These are phyloP conservation scores for Neolecta irregularis DNA, from an alignment of 1,139 yeast genomes.

Conservation along the genomic window DNA sequence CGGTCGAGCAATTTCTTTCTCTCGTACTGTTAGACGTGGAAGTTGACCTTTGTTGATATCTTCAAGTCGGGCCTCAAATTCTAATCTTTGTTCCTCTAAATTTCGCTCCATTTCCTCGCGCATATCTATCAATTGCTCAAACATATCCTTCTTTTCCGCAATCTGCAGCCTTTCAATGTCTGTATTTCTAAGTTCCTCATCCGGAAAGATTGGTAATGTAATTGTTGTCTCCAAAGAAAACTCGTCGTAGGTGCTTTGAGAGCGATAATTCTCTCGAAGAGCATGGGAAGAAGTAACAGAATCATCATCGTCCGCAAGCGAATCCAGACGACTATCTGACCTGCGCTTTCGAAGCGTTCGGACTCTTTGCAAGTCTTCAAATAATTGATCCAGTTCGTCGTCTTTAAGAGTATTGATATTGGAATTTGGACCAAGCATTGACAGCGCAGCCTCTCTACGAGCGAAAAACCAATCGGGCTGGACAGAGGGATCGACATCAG, in stretches of 20 bases:
- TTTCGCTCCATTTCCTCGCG: background rate
- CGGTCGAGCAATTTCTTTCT: constrained; percentile 1
- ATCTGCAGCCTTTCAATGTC: no score
- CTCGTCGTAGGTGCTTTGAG: no score
- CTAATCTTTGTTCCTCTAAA: background rate
- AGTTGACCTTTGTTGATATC: constrained; percentile 5
- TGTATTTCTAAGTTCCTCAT: background rate
- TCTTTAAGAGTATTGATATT: constrained; percentile 15
- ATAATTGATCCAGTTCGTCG: constrained; percentile 16
- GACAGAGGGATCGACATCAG: no score
- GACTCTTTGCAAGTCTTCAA: constrained; percentile 16
- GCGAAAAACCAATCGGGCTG: constrained; percentile 16
- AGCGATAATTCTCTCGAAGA: background rate
- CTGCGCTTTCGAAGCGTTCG: constrained; percentile 10
- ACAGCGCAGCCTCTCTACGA: constrained; percentile 15
- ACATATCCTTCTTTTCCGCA: no score
- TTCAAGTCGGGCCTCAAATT: background rate
- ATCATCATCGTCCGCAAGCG: background rate
- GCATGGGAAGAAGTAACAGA: constrained; percentile 1
- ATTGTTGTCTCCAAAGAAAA: background rate
- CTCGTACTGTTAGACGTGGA: constrained; percentile 5
- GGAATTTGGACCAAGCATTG: constrained; percentile 12
- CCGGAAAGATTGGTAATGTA: constrained; percentile 4
- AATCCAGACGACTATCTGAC: constrained; percentile 7
- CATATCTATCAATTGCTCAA: no score